Conservation (phyloP, 768 basidiomycete species). For the Termitomyces bulborhizus region DNA sequence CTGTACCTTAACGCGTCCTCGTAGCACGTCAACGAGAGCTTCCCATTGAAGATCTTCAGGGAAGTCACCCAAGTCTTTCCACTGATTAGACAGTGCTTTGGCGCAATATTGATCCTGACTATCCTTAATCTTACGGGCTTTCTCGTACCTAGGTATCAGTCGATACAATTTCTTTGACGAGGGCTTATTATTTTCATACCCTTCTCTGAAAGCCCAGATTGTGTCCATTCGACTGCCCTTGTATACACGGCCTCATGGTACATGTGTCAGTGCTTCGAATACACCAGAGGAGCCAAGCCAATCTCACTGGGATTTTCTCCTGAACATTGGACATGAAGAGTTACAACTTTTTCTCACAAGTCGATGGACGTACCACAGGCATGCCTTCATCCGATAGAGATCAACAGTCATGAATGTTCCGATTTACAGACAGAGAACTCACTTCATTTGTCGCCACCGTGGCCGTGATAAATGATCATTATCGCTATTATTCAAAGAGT, state of each 20-base stretch:
- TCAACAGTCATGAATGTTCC: background rate
- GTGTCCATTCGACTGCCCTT: constrained; percentile 58
- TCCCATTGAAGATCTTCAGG: constrained; percentile 77
- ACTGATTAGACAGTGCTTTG: constrained; percentile 37
- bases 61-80: constrained; percentile 47
- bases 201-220: constrained; percentile 61
- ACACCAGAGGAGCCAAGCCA: constrained; percentile 7
- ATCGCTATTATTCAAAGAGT: constrained; percentile 46
- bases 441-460: constrained; percentile 79
- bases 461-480: constrained; percentile 40
- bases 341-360: background rate
- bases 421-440: constrained; percentile 13
- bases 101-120: constrained; percentile 65
- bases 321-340: constrained; percentile 12
- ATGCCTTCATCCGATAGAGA: constrained; percentile 29
- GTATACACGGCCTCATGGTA: constrained; percentile 28
- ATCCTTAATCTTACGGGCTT: constrained; percentile 58
- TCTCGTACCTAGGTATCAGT: constrained; percentile 42
- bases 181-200: constrained; percentile 27
- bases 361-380: constrained; percentile 42
- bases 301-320: constrained; percentile 51
- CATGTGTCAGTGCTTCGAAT: background rate
- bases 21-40: constrained; percentile 67
- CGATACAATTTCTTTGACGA: background rate
- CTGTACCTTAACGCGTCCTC: constrained; percentile 70